Evolutionary conservation across 129 eudicot genomes (phyloP).

Genomic region (Tanacetum coccineum): DNA sequence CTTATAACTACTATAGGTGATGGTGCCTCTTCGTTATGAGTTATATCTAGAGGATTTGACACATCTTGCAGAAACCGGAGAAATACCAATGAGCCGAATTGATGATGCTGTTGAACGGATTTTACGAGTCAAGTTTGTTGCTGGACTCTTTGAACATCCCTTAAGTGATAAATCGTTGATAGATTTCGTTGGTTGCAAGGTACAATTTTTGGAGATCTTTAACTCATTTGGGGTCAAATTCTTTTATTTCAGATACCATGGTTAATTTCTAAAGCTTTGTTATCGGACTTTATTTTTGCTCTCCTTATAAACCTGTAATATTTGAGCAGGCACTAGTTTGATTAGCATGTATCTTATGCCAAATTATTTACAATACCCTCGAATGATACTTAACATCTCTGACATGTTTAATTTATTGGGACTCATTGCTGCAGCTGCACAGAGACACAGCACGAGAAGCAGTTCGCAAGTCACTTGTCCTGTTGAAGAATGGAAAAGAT

Average conservation of each 20-base stretch:
- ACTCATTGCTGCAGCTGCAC: slow-evolving; percentile 45
- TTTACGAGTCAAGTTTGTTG: slow-evolving; percentile 67
- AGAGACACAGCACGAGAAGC: slow-evolving; percentile 88
- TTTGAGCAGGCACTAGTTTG: no score
- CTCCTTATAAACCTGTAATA: slow-evolving; percentile 20
- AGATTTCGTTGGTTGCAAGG: slow-evolving; percentile 76
- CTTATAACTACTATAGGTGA: slow-evolving; percentile 38
- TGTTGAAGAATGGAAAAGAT: slow-evolving; percentile 35
- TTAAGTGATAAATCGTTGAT: slow-evolving; percentile 64
- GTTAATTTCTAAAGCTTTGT: no score
- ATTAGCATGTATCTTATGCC: no score
- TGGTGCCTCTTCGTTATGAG: slow-evolving; percentile 65
- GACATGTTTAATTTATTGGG: slow-evolving; percentile 2
- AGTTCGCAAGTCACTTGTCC: slow-evolving; percentile 29
- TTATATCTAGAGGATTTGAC: slow-evolving; percentile 52
- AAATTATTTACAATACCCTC: no score
- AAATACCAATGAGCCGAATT: slow-evolving; percentile 55
- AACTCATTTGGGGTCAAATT: no score
- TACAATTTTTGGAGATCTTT: slow-evolving; percentile 16
- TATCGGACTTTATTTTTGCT: background rate
- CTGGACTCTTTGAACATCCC: slow-evolving; percentile 72
- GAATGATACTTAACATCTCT: background rate
- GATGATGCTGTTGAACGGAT: slow-evolving; percentile 81
- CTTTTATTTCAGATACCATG: no score
- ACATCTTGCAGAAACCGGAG: slow-evolving; percentile 59